phyloP scores from a whole-genome alignment of 169 alveolate genomes.

The Perkinsus olseni region DNA sequence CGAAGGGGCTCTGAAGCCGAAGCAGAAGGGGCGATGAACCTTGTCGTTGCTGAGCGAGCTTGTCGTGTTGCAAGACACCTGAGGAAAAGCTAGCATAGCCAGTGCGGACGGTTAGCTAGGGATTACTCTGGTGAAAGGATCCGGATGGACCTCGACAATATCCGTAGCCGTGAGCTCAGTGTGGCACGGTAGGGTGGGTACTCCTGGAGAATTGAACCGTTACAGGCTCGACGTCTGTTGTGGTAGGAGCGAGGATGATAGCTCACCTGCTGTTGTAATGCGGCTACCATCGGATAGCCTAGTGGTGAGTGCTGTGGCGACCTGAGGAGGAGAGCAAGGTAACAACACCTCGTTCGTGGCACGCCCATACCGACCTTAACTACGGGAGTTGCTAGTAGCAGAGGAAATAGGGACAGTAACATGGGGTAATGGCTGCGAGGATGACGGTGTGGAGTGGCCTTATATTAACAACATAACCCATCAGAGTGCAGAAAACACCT shows the following conservation, averaged over 20 bases:
- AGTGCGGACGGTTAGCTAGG: not conserved
- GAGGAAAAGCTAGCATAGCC: not conserved
- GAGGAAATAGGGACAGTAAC: not conserved
- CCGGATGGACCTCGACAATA: not conserved
- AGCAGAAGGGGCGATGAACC: not conserved
- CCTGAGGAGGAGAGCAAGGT: not conserved
- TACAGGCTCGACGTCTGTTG: no score
- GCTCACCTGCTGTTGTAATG: not conserved
- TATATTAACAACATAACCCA: not conserved
- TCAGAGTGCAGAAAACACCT: not conserved
- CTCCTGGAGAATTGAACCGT: not conserved
- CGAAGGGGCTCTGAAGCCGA: not conserved
- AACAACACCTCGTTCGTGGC: not conserved
- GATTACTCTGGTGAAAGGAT: not conserved
- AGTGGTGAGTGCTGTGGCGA: not conserved
- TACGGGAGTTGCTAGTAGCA: not conserved
- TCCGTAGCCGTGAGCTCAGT: not conserved
- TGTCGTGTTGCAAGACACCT: not conserved
- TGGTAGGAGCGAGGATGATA: not conserved
- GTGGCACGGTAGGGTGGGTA: not conserved
- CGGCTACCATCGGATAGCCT: not conserved
- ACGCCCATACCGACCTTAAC: not conserved
- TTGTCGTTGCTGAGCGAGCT: not conserved
- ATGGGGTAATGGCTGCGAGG: not conserved
- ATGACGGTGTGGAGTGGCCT: not conserved